Evolutionary conservation across 2,329 filamentous ascomycete species (phyloP), one percentile per base, ranked within the genome.

Genomic region (Diaporthe humulicola): DNA sequence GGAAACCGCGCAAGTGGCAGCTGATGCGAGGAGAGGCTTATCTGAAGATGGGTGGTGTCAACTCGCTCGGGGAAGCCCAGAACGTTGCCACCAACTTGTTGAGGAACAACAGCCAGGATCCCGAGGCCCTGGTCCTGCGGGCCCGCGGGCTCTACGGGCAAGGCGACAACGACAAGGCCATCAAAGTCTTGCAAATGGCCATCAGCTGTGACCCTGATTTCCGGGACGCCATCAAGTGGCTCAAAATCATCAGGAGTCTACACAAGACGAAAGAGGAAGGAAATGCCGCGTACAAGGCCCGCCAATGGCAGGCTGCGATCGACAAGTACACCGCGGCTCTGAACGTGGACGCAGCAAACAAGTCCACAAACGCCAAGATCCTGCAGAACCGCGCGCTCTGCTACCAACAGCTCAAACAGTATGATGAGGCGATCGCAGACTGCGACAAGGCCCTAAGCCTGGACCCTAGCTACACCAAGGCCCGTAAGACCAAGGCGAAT

Each of bases 181-280:
- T 98, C 57, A 94, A 96, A 82, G 94, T 97, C 83, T 97, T 98
- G 87, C 92, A 95, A 78, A 94, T 97, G 86, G 97, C 96, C 28
- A 87, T 98, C 73, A 94, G 90, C 82, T 95, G 96, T 83, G 97
- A 98, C 79, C 97, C 97, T 12, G 97, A 99, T 83, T 97, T 94
- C 87, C 93, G 92, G 79, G 93, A 95, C 77, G 96, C 96, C 10
- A 91, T 98, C 79, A 97, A 95, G 86, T 96, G 95, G 86, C 88
- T 98, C 75, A 91, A 95, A 76, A 94, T 94, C 82, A 95, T 98
- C 58, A 95, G 98, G 86, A 98, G 96, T 85, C 90, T 99, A 30
- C 94, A 98, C 80, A 91, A 94, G 76, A 96, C 95, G 89, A 98
- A 98, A 88, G 94, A 97, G 78, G 95, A 98, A 80, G 97, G 97